Conservation (phyloP, 495 filamentous ascomycete species). For the Penicillium mononematosum region DNA sequence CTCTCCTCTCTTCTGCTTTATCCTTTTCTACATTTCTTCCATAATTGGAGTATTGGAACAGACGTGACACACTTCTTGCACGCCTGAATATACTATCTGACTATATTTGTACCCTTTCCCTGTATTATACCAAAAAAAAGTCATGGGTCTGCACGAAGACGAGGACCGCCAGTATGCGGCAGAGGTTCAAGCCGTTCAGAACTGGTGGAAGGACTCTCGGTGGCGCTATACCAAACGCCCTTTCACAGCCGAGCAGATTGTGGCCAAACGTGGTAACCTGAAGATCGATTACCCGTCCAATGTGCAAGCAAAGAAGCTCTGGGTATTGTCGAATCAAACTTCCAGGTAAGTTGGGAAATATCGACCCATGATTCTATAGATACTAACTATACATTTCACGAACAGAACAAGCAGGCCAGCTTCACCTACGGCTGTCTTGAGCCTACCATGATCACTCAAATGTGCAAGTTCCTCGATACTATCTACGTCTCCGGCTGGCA, state of each 20-base stretch:
- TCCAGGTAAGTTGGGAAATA: slow-evolving; percentile 55
- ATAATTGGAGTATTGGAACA: slow-evolving; percentile 6
- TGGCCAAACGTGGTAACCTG: slow-evolving; percentile 86
- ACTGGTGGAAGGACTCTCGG: slow-evolving; percentile 90
- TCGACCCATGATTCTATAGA: not conserved
- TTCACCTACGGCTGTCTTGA: slow-evolving; percentile 97
- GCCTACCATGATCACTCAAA: slow-evolving; percentile 97
- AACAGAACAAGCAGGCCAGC: slow-evolving; percentile 75
- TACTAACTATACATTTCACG: slow-evolving; percentile 3
- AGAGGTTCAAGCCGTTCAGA: slow-evolving; percentile 82
- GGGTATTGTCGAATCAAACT: slow-evolving; percentile 81
- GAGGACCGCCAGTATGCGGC: slow-evolving; percentile 78
- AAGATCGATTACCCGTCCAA: slow-evolving; percentile 92
- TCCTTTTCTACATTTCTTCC: slow-evolving; percentile 2
- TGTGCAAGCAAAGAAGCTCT: slow-evolving; percentile 86
- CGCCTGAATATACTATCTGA: slow-evolving; percentile 16
- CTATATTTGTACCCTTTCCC: slow-evolving; percentile 12
- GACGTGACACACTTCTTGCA: slow-evolving; percentile 1
- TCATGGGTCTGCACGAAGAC: slow-evolving; percentile 56
- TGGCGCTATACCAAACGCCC: slow-evolving; percentile 92
- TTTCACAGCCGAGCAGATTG: slow-evolving; percentile 96
- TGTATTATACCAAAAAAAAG: slow-evolving; percentile 19
- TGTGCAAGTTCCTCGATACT: slow-evolving; percentile 98
- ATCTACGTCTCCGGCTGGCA: slow-evolving; percentile 99
- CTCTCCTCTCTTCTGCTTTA: slow-evolving; percentile 1